Conservation (phyloP, 371 early-diverging fungal genomes). For the Dipsacomyces acuminosporus region DNA sequence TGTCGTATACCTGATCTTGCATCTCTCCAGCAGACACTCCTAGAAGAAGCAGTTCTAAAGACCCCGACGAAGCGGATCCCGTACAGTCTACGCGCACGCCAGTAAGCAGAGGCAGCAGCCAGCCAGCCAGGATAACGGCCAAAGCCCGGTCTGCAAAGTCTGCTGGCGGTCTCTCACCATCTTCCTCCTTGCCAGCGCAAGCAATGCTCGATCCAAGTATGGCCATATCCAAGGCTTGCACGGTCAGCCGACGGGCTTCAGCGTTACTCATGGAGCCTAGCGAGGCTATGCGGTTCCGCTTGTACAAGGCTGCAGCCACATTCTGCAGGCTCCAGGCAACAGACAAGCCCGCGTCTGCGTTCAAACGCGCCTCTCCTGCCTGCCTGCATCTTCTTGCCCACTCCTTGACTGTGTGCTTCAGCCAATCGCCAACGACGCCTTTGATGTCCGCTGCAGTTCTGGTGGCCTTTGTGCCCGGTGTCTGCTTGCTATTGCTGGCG, state of each 20-base stretch:
- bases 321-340: constrained; percentile 4
- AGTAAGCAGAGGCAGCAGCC: constrained; percentile 29
- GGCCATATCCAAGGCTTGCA: constrained; percentile 24
- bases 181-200: constrained; percentile 5
- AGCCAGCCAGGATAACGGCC: not conserved
- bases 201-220: constrained; percentile 22
- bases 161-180: too few species aligned
- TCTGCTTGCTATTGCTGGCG: too few species aligned
- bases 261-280: not conserved
- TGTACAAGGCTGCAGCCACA: constrained; percentile 14
- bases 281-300: not conserved
- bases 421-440: constrained; percentile 12
- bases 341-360: not conserved
- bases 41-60: too few species aligned
- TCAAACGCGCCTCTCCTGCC: too few species aligned
- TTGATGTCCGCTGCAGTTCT: too few species aligned
- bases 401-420: constrained; percentile 22
- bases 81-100: not conserved
- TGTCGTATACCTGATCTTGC: constrained; percentile 6
- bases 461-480: too few species aligned
- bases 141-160: not conserved
- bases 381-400: constrained; percentile 9
- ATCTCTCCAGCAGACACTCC: constrained; percentile 8
- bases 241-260: constrained; percentile 3
- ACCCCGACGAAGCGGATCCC: too few species aligned